phyloP scores from a whole-genome alignment of 2,329 filamentous ascomycete genomes.

The Chaetomium olivaceum region DNA sequence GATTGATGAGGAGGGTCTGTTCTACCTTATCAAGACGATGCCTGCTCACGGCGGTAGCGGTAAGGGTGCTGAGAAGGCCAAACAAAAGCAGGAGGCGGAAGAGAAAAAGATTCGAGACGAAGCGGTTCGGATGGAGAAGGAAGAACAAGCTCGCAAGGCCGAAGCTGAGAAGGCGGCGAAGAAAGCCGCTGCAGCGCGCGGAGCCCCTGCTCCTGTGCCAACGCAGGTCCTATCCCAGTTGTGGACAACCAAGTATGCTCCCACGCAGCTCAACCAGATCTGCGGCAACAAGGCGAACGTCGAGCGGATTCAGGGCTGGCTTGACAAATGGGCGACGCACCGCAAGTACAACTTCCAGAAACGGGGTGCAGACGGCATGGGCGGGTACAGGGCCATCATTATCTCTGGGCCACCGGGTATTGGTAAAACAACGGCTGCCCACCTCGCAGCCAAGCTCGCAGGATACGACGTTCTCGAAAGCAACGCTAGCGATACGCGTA shows the following conservation, averaged over 20 bases:
- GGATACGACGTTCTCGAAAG: conserved; percentile 93
- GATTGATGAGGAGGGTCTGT: conserved; percentile 90
- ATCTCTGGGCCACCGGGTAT: conserved; percentile 83
- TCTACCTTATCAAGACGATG: conserved; percentile 76
- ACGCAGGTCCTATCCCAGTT: conserved; percentile 61
- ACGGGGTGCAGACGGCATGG: conserved; percentile 80
- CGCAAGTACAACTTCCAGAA: conserved; percentile 80
- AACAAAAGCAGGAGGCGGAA: conserved; percentile 81
- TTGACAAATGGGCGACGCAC: conserved; percentile 76
- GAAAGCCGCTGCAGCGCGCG: conserved; percentile 50
- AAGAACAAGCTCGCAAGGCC: conserved; percentile 64
- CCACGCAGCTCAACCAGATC: conserved; percentile 79
- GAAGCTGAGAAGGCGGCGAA: conserved; percentile 55
- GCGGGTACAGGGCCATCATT: conserved; percentile 83
- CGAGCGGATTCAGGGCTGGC: conserved; percentile 86
- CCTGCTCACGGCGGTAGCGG: conserved; percentile 86
- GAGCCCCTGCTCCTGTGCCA: conserved; percentile 41
- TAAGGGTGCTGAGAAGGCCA: conserved; percentile 81
- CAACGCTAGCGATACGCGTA: conserved; percentile 93
- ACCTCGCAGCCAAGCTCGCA: conserved; percentile 88
- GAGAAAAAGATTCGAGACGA: conserved; percentile 78
- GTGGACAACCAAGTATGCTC: conserved; percentile 95
- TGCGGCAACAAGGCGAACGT: conserved; percentile 92
- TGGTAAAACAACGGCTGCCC: conserved; percentile 95
- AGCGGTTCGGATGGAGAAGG: conserved; percentile 80